Conservation (phyloP, 768 basidiomycete genomes). For the Crassisporium funariophilum region DNA sequence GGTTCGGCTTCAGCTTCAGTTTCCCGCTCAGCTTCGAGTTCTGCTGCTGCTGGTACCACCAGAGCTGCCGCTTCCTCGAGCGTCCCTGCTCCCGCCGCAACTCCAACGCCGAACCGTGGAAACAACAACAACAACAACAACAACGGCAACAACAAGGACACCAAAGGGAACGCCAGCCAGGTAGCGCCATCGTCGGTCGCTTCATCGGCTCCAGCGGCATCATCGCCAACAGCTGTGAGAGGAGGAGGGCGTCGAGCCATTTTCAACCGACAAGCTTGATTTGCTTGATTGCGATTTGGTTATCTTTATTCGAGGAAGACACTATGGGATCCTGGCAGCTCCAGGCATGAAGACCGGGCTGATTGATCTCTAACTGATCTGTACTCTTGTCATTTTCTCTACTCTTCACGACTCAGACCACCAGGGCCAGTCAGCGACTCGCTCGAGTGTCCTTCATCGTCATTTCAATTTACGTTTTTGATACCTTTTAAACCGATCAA, state of each 20-base stretch:
- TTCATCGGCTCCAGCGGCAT: slow-evolving; percentile 3
- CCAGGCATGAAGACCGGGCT: too few species aligned
- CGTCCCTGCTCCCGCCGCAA: slow-evolving; percentile 6
- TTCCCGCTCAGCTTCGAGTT: not conserved
- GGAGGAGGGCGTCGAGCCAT: slow-evolving; percentile 5
- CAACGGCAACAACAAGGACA: slow-evolving; percentile 1
- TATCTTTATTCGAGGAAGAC: slow-evolving; percentile 9
- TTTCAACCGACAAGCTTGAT: slow-evolving; percentile 12
- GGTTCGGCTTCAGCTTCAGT: slow-evolving; percentile 1
- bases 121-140: not conserved
- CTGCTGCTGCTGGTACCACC: not conserved
- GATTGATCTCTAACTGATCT: too few species aligned
- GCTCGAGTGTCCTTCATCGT: too few species aligned
- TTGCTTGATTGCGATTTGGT: slow-evolving; percentile 8
- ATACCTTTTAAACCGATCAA: too few species aligned
- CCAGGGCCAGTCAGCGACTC: too few species aligned
- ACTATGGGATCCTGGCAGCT: slow-evolving; percentile 3
- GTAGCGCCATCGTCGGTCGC: not conserved
- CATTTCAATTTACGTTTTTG: too few species aligned
- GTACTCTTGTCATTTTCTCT: too few species aligned
- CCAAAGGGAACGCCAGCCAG: too few species aligned
- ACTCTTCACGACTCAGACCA: too few species aligned
- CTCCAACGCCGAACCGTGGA: not conserved
- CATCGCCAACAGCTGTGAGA: not conserved
- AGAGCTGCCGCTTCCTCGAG: not conserved